Conservation (phyloP, 2,329 filamentous ascomycete species). For the Cytospora piceae region DNA sequence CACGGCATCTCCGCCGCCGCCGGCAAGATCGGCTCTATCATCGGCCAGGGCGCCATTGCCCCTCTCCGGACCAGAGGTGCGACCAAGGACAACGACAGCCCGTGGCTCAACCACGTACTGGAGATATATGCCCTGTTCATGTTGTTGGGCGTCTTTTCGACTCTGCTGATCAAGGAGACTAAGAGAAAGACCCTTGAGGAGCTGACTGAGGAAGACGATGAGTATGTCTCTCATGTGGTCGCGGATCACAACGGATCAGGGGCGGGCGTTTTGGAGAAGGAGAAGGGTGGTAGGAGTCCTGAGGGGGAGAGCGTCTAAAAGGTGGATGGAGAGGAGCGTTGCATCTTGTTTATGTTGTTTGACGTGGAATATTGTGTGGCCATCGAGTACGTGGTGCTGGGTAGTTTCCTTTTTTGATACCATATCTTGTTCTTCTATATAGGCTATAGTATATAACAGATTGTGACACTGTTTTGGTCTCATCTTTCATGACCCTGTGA, state of each 20-base stretch:
- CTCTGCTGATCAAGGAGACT: conserved; percentile 73
- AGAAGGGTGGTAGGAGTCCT: conserved; percentile 8
- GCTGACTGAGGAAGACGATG: conserved; percentile 43
- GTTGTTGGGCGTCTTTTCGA: conserved; percentile 71
- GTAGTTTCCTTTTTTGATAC: conserved; percentile 5
- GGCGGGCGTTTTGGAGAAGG: conserved; percentile 23
- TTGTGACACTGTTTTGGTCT: neutral
- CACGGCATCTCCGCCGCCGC: conserved; percentile 60
- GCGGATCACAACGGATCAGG: neutral
- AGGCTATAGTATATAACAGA: conserved; percentile 16
- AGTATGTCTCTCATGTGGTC: conserved; percentile 17
- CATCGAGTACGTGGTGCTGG: neutral
- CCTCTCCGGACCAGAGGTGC: conserved; percentile 54
- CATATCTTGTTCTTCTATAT: neutral
- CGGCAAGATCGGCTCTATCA: conserved; percentile 58
- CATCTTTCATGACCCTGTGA: neutral
- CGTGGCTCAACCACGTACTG: conserved; percentile 79
- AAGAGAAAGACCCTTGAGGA: conserved; percentile 75
- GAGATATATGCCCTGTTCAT: conserved; percentile 78
- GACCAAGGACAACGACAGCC: conserved; percentile 46
- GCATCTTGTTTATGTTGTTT: neutral
- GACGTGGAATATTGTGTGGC: neutral
- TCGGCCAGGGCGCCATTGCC: conserved; percentile 61
- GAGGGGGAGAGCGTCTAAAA: conserved; percentile 19
- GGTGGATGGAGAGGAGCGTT: too few relatives aligned